phyloP scores from a whole-genome alignment of 768 basidiomycete genomes.

The Pleurotus tuoliensis region DNA sequence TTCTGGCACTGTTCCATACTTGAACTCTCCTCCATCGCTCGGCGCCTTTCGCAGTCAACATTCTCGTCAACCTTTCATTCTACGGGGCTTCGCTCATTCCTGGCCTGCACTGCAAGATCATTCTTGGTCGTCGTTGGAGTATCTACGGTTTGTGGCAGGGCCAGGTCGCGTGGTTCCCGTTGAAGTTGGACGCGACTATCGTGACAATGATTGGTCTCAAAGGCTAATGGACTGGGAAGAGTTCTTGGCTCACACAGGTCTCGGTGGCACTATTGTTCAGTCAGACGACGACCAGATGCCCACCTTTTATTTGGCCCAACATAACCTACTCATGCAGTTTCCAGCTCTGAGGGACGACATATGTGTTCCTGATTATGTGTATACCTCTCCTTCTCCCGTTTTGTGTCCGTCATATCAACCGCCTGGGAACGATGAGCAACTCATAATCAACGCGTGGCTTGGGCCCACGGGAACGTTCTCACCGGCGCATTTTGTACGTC shows the following conservation, averaged over 20 bases:
- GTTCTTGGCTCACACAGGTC: constrained; percentile 53
- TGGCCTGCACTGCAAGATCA: constrained; percentile 79
- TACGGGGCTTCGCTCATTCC: constrained; percentile 54
- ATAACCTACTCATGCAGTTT: constrained; percentile 83
- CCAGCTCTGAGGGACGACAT: constrained; percentile 75
- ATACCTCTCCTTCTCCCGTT: constrained; percentile 47
- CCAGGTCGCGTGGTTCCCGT: constrained; percentile 71
- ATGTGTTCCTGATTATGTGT: constrained; percentile 85
- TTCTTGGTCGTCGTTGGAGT: constrained; percentile 66
- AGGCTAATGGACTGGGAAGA: constrained; percentile 71
- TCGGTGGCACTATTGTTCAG: constrained; percentile 19
- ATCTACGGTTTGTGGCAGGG: constrained; percentile 71
- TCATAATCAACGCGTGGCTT: constrained; percentile 77
- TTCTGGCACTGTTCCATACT: constrained; percentile 28
- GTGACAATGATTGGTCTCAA: constrained; percentile 66
- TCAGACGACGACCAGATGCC: constrained; percentile 15
- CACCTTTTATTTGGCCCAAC: constrained; percentile 82
- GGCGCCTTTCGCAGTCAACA: constrained; percentile 43
- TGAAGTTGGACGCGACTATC: constrained; percentile 14
- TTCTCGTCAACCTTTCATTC: constrained; percentile 62
- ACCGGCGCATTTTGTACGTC: constrained; percentile 79
- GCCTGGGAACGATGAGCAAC: constrained; percentile 61
- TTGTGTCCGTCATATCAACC: constrained; percentile 52
- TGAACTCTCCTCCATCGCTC: constrained; percentile 53
- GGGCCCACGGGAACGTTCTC: constrained; percentile 77